Evolutionary conservation across 441 rosid species (phyloP), one percentile per base, ranked within the genome.

Genomic region (Cnidoscolus chayamansa): DNA sequence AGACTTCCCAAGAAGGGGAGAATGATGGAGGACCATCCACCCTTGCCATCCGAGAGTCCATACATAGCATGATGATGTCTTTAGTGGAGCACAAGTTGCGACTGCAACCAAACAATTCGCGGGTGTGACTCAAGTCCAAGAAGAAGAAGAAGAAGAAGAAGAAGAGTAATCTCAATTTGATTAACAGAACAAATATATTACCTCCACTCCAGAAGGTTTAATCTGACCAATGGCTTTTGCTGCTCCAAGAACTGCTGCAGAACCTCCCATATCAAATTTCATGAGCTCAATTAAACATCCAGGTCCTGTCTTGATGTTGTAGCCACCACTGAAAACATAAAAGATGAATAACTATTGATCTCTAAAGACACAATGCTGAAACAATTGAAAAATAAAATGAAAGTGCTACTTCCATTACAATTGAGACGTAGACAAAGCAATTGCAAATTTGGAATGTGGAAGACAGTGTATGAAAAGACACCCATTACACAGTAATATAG

Each of bases 241-340:
- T 73, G 98, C 94, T 19, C 97, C 96, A 16, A 94, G 85, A 81
- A 94, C 97, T 65, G 97, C 98, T 13, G 91, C 98, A 53, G 97
- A 90, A 77, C 99, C 97, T 31, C 99, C 96, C 99, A 92, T 94
- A 75, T 94, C 99, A 70, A 78, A 80, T 73, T 94, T 92, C 99
- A 90, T 94, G 76, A 83, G 89, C 83, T 90, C 99, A 73, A 94
- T 92, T 19, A 49, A 80, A 77, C 89, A 89, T 65, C 91, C 93
- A 74, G 96, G 87, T 66, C 99, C 99, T 9, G 94, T 87, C 87
- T 94, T 94, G 79, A 94, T 89, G 83, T 90, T 94, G 89, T 94
- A 92, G 84, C 97, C 97, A 65, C 98, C 99, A 78, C 96, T 94
- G 76, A 48, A 48, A 74, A 77, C 72, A 81, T 61, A 65, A 20